Conservation (phyloP, 441 rosid species). For the Brassica hybrid region DNA sequence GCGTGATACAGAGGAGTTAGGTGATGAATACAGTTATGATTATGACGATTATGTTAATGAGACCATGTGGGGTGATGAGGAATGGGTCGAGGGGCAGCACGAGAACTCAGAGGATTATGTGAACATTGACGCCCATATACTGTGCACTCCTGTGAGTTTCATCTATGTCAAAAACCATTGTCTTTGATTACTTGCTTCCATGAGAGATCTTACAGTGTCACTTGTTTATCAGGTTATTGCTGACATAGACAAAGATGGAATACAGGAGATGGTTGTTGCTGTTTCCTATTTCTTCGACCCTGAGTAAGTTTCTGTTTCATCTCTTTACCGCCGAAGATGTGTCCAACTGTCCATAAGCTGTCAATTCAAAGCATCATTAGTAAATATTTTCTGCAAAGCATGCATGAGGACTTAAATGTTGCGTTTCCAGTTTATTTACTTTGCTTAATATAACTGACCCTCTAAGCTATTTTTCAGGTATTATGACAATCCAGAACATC, state of each 20-base stretch:
- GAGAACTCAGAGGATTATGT: constrained; percentile 92
- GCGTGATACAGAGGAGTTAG: constrained; percentile 90
- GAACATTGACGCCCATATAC: constrained; percentile 87
- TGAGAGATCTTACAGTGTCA: constrained; percentile 36
- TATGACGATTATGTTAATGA: constrained; percentile 95
- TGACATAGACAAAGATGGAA: constrained; percentile 97
- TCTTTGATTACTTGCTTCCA: constrained; percentile 31
- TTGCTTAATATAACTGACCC: constrained; percentile 24
- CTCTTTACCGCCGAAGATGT: constrained; percentile 20
- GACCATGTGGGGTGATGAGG: constrained; percentile 96
- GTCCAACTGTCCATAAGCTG: constrained; percentile 1
- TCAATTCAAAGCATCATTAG: constrained; percentile 23
- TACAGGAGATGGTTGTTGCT: constrained; percentile 92
- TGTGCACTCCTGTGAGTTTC: constrained; percentile 93
- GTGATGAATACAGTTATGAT: constrained; percentile 89
- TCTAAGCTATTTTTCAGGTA: constrained; percentile 61
- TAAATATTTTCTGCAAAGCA: constrained; percentile 18
- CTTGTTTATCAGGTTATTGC: constrained; percentile 78
- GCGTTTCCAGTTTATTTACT: constrained; percentile 14
- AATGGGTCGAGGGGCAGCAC: constrained; percentile 86
- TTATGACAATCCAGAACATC: constrained; percentile 89
- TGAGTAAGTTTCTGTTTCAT: constrained; percentile 69
- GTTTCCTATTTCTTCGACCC: constrained; percentile 97
- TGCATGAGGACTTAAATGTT: constrained; percentile 2
- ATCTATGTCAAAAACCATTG: constrained; percentile 34